These are phyloP conservation scores for Ophiostoma sp. DNA, from an alignment of 2,329 filamentous ascomycete genomes.

Conservation along the genomic window DNA sequence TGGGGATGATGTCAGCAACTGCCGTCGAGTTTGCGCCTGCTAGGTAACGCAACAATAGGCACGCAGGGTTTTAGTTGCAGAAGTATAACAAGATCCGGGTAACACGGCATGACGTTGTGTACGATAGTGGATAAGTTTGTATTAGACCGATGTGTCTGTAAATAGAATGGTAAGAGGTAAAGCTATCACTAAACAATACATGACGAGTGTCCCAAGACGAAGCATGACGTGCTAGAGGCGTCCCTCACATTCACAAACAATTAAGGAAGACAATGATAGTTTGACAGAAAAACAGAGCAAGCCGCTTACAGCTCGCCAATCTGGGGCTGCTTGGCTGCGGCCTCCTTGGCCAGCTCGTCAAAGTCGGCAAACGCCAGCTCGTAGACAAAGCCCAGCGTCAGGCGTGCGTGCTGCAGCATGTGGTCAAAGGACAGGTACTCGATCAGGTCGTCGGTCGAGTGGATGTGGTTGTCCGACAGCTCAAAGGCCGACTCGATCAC, in stretches of 20 bases:
- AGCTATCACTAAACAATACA: too few relatives aligned
- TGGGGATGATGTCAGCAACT: too few relatives aligned
- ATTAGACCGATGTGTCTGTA: too few relatives aligned
- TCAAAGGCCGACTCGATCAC: conserved; percentile 58
- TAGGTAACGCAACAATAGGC: not conserved
- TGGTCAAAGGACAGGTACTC: conserved; percentile 62
- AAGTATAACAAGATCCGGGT: not conserved
- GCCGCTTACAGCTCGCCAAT: conserved; percentile 28
- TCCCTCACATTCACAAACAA: too few relatives aligned
- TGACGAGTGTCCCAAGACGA: too few relatives aligned
- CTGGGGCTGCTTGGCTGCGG: conserved; percentile 17
- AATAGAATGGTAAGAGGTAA: too few relatives aligned
- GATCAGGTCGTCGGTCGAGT: conserved; percentile 66
- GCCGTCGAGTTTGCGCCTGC: not conserved
- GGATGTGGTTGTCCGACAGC: conserved; percentile 63
- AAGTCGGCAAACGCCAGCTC: conserved; percentile 41
- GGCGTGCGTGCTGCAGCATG: conserved; percentile 57
- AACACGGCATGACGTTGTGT: not conserved
- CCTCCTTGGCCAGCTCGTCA: conserved; percentile 30
- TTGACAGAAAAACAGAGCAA: not conserved
- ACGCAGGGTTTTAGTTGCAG: too few relatives aligned
- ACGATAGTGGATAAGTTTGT: not conserved
- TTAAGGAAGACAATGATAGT: not conserved
- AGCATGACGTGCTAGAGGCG: too few relatives aligned
- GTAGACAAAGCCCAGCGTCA: conserved; percentile 44